A percentile compares a stretch with the other conserved stretches of the same genome.
Conservation (phyloP, 164 flowering plant genomes). For the Stephania yunnanensis region DNA sequence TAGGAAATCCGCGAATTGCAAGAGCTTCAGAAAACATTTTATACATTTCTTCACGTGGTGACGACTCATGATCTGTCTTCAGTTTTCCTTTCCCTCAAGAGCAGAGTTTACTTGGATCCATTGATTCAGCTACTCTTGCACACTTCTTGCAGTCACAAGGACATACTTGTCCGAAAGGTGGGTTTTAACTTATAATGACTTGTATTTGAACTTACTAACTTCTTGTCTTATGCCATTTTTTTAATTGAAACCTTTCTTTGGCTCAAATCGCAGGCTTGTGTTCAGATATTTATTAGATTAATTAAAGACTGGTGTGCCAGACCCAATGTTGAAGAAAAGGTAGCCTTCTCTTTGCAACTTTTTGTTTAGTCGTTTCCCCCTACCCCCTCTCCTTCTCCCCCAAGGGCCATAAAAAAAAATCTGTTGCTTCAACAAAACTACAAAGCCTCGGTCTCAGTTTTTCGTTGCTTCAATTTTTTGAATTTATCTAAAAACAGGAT, state of each 20-base stretch:
- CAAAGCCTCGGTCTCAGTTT: no score
- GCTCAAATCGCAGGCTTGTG: constrained; percentile 57
- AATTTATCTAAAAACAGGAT: no score
- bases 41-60: constrained; percentile 81
- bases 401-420: no score
- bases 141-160: constrained; percentile 78
- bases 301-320: constrained; percentile 87
- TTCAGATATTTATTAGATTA: constrained; percentile 78
- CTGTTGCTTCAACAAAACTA: no score
- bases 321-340: constrained; percentile 75
- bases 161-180: constrained; percentile 77
- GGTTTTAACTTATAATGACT: constrained; percentile 4
- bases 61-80: constrained; percentile 79
- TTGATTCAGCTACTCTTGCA: constrained; percentile 69
- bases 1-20: constrained; percentile 92
- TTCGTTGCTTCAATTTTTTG: no score
- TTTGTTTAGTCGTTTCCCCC: background rate
- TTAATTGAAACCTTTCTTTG: constrained; percentile 11
- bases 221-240: background rate
- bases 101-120: constrained; percentile 59
- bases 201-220: background rate
- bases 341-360: constrained; percentile 14
- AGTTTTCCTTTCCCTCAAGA: constrained; percentile 68
- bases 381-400: no score
- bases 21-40: constrained; percentile 80